Percentiles rank a stretch among this genome's conserved stretches.
Evolutionary conservation across 495 filamentous ascomycete species (phyloP).

Genomic region (Cryomyces minteri): DNA sequence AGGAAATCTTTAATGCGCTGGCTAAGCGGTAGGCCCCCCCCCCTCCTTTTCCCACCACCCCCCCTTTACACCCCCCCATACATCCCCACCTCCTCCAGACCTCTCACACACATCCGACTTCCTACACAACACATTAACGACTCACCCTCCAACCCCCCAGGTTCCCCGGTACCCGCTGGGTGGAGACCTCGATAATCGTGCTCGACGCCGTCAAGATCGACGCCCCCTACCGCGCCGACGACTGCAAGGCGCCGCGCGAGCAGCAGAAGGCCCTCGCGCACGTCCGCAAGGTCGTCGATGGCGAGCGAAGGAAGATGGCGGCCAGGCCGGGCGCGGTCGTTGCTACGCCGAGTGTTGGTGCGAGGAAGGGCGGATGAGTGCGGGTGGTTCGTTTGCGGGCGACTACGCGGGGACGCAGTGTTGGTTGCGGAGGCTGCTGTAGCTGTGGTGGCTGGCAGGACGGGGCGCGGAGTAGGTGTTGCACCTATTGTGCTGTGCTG

Average conservation of each 20-base stretch:
- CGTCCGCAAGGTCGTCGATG: neutral
- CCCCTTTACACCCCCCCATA: no score
- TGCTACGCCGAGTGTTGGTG: neutral
- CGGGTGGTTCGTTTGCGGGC: no score
- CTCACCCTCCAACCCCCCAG: conserved; percentile 6
- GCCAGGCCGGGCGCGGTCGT: neutral
- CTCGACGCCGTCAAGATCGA: conserved; percentile 44
- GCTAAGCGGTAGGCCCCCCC: conserved; percentile 28
- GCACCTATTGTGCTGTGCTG: no score
- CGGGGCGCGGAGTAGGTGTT: no score
- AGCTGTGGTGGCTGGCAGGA: no score
- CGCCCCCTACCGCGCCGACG: conserved; percentile 39
- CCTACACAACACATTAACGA: neutral
- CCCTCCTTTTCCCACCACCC: no score
- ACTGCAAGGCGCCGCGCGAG: conserved; percentile 27
- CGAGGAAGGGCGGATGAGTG: neutral
- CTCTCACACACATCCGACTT: neutral
- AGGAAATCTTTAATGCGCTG: conserved; percentile 52
- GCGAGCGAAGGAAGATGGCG: neutral
- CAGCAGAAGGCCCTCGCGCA: neutral
- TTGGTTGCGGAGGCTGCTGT: no score
- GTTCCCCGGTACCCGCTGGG: conserved; percentile 39
- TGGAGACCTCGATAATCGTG: conserved; percentile 42
- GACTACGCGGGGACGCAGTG: no score
- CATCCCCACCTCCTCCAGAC: neutral